Evolutionary conservation across 108 stramenopile genomes (phyloP).

Genomic region (Cyclostephanos invisitatus): DNA sequence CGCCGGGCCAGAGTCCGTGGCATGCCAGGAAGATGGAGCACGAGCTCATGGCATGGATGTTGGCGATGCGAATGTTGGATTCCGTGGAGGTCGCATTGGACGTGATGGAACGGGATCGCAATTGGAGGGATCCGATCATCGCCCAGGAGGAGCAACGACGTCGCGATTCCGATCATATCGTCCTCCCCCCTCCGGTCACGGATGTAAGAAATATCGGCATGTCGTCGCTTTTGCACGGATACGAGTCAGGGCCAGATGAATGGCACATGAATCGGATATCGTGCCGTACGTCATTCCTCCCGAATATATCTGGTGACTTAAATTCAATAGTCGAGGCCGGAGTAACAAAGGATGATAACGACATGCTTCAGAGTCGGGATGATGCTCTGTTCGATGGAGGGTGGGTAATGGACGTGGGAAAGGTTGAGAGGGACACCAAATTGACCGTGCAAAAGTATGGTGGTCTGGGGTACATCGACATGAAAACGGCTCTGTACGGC

Average conservation of each 20-base stretch:
- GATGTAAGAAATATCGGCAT: constrained; percentile 30
- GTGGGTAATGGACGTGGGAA: constrained; percentile 85
- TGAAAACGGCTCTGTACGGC: constrained; percentile 87
- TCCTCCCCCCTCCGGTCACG: constrained; percentile 42
- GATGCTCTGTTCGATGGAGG: constrained; percentile 65
- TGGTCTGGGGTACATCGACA: constrained; percentile 85
- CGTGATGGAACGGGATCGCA: constrained; percentile 35
- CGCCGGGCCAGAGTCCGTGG: constrained; percentile 81
- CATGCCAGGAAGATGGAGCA: constrained; percentile 86
- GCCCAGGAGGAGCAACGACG: constrained; percentile 10
- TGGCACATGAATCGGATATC: constrained; percentile 63
- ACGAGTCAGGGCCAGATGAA: constrained; percentile 21
- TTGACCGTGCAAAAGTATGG: constrained; percentile 72
- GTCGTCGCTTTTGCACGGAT: constrained; percentile 61
- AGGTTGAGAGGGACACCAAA: constrained; percentile 78
- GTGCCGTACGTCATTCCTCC: constrained; percentile 86
- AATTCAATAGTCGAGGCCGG: constrained; percentile 71
- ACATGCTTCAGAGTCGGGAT: constrained; percentile 59
- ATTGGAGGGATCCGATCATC: constrained; percentile 34
- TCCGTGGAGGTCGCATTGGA: constrained; percentile 64
- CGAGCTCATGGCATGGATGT: constrained; percentile 77
- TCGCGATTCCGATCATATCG: constrained; percentile 1
- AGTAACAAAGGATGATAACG: constrained; percentile 50
- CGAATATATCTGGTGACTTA: constrained; percentile 53
- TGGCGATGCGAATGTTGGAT: constrained; percentile 79